Conservation (phyloP, 148 eudicot species). For the Camellia granthamiana region DNA sequence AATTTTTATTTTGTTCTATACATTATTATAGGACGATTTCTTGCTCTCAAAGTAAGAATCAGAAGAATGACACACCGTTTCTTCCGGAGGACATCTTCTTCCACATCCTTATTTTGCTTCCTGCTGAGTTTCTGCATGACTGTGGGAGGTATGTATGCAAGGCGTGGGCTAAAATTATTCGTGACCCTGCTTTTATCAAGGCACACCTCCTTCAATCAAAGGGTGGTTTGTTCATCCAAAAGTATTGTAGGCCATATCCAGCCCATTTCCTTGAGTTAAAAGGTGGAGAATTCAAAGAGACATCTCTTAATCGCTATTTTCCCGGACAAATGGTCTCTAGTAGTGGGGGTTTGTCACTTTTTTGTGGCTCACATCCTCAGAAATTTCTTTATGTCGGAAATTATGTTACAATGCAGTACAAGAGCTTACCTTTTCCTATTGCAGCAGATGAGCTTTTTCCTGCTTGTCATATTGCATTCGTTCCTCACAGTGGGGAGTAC, state of each 20-base stretch:
- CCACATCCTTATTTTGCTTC: slow-evolving; percentile 16
- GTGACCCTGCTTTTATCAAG: slow-evolving; percentile 3
- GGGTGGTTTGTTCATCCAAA: neutral
- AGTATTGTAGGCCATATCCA: neutral
- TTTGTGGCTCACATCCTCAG: neutral
- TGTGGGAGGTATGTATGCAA: slow-evolving; percentile 9
- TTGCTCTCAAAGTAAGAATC: neutral
- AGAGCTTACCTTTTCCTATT: neutral
- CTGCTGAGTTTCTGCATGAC: slow-evolving; percentile 9
- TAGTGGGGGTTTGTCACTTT: neutral
- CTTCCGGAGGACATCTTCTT: neutral
- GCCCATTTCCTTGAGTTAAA: neutral
- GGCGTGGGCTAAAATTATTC: slow-evolving; percentile 9
- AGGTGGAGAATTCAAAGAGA: neutral
- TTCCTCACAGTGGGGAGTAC: slow-evolving; percentile 8
- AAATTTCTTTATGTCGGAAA: neutral
- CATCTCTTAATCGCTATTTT: neutral
- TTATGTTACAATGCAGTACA: neutral
- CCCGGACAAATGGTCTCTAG: neutral
- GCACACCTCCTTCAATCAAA: slow-evolving; percentile 3
- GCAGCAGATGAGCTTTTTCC: neutral
- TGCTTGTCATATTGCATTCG: neutral
- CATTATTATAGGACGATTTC: neutral
- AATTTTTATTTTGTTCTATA: too few relatives aligned
- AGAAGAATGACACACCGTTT: neutral